A percentile compares a stretch with the other conserved stretches of the same genome.
These are phyloP conservation scores for Solanum sitiens DNA, from an alignment of 257 asterid species.

Conservation along the genomic window DNA sequence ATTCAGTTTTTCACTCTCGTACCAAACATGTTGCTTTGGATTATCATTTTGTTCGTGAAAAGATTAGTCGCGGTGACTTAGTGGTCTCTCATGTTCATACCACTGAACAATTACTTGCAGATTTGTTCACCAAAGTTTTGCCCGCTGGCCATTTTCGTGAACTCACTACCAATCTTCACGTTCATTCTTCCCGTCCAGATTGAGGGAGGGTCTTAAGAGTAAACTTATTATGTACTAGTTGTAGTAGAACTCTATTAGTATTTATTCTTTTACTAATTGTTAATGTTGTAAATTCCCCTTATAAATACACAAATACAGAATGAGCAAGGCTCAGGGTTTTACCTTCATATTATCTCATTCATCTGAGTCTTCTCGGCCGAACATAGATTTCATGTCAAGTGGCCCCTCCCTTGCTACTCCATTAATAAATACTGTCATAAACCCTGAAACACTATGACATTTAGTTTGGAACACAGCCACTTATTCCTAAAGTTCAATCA, in stretches of 20 bases:
- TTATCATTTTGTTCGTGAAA: neutral
- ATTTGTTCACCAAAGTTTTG: neutral
- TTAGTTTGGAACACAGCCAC: too few relatives aligned
- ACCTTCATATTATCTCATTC: too few relatives aligned
- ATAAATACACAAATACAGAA: too few relatives aligned
- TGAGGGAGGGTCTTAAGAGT: neutral
- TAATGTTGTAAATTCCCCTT: too few relatives aligned
- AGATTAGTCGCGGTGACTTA: neutral
- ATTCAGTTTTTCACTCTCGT: neutral
- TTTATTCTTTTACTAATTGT: too few relatives aligned
- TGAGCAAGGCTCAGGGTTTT: too few relatives aligned
- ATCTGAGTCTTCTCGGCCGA: neutral
- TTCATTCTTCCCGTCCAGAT: neutral
- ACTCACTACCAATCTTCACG: neutral
- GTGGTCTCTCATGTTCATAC: neutral
- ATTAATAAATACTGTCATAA: neutral
- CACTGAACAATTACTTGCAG: neutral
- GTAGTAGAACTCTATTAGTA: neutral
- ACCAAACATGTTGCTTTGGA: neutral
- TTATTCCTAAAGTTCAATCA: neutral
- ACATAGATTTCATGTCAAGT: neutral
- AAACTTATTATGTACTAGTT: neutral
- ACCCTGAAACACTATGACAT: neutral
- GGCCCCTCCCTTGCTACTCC: neutral
- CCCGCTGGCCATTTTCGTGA: neutral